phyloP scores from a whole-genome alignment of 306 rosid genomes.

The Morella rubra region DNA sequence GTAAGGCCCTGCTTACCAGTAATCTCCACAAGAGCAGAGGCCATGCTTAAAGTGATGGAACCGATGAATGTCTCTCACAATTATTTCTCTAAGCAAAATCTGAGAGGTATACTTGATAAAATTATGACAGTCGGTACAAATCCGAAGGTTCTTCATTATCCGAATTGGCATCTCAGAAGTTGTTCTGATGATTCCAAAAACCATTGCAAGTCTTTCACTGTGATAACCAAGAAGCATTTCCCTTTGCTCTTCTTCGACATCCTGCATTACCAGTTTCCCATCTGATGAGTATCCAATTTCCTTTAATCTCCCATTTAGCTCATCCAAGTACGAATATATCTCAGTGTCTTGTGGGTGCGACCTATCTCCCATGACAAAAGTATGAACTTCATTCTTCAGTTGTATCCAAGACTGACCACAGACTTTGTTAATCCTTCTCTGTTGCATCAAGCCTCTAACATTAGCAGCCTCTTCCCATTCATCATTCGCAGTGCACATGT shows the following conservation, averaged over 20 bases:
- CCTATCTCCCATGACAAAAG: constrained; percentile 60
- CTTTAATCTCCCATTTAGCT: constrained; percentile 62
- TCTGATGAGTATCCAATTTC: constrained; percentile 66
- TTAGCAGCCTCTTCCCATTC: constrained; percentile 77
- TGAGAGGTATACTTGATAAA: constrained; percentile 69
- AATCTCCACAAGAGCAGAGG: constrained; percentile 71
- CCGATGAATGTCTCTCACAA: constrained; percentile 65
- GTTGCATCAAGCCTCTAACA: constrained; percentile 63
- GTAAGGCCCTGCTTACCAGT: constrained; percentile 52
- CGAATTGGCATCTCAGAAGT: constrained; percentile 49
- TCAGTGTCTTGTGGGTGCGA: constrained; percentile 46
- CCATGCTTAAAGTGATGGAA: constrained; percentile 73
- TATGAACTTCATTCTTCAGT: constrained; percentile 60
- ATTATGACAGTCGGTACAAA: constrained; percentile 70
- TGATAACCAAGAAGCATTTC: constrained; percentile 65
- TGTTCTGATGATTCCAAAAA: constrained; percentile 54
- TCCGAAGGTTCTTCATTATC: constrained; percentile 69
- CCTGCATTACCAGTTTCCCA: constrained; percentile 55
- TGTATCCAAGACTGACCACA: constrained; percentile 90
- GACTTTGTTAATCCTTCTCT: constrained; percentile 65
- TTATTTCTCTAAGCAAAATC: constrained; percentile 61
- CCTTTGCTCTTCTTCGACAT: constrained; percentile 78
- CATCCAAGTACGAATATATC: constrained; percentile 56
- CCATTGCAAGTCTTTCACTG: constrained; percentile 76
- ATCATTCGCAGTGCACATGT: constrained; percentile 54